Conservation (phyloP, 2,329 filamentous ascomycete species). For the Sphaerulina musiva region DNA sequence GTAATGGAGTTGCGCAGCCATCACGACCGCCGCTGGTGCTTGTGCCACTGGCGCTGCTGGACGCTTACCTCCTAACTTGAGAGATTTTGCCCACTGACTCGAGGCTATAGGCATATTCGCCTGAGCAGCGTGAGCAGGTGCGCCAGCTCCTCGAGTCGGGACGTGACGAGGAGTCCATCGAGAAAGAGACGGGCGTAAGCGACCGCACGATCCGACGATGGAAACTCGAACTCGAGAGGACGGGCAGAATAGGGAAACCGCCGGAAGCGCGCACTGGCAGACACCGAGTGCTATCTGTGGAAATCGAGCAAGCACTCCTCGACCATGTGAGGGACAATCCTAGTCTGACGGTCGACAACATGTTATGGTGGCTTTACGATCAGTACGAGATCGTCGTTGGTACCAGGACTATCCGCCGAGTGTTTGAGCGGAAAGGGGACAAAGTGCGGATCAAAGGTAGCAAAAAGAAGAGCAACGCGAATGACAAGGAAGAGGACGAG, state of each 20-base stretch:
- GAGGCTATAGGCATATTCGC: slow-evolving; percentile 21
- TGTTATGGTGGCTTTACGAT: slow-evolving; percentile 37
- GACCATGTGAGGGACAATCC: slow-evolving; percentile 33
- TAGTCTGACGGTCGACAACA: slow-evolving; percentile 35
- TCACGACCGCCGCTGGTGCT: background rate
- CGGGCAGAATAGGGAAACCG: slow-evolving; percentile 35
- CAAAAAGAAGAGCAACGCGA: slow-evolving; percentile 19
- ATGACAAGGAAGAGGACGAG: slow-evolving; percentile 20
- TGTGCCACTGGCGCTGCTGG: background rate
- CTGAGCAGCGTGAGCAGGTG: slow-evolving; percentile 22
- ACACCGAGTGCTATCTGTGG: slow-evolving; percentile 32
- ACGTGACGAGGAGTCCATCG: slow-evolving; percentile 33
- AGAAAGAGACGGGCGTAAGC: slow-evolving; percentile 34
- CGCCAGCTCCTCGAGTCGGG: slow-evolving; percentile 32
- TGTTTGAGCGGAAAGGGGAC: slow-evolving; percentile 35
- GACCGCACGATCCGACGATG: slow-evolving; percentile 31
- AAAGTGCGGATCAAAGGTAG: slow-evolving; percentile 23
- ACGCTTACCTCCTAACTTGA: background rate
- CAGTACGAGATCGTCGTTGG: slow-evolving; percentile 34
- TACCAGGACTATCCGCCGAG: slow-evolving; percentile 34
- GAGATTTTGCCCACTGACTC: background rate
- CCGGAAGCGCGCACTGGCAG: slow-evolving; percentile 34
- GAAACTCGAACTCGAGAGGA: slow-evolving; percentile 35
- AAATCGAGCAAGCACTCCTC: slow-evolving; percentile 33
- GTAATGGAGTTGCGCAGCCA: background rate